These are phyloP conservation scores for Blastosporella zonata DNA, from an alignment of 1,284 basidiomycete genomes.

Conservation along the genomic window DNA sequence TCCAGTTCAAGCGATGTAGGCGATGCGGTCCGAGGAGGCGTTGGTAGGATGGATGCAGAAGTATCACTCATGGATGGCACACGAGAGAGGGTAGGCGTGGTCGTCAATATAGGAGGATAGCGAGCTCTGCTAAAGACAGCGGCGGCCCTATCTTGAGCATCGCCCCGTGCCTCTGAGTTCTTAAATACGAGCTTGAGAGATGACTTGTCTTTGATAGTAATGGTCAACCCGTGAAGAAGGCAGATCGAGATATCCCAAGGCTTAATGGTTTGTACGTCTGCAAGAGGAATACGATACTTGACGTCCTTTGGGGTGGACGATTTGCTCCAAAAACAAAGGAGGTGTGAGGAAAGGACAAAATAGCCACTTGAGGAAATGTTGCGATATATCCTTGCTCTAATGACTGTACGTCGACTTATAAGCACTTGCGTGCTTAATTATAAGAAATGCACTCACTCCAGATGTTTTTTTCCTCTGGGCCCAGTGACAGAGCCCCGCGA, in stretches of 20 bases:
- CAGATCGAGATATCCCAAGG: conserved; percentile 31
- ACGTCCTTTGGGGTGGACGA: conserved; percentile 38
- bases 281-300: conserved; percentile 48
- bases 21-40: conserved; percentile 5
- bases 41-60: conserved; percentile 2
- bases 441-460: conserved; percentile 40
- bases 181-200: conserved; percentile 54
- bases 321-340: conserved; percentile 51
- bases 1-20: too few relatives aligned
- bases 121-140: conserved; percentile 11
- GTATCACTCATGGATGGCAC: not conserved
- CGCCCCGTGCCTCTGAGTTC: conserved; percentile 40
- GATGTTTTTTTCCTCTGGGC: conserved; percentile 31
- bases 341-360: conserved; percentile 41
- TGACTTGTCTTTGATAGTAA: conserved; percentile 48
- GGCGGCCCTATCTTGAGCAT: conserved; percentile 39
- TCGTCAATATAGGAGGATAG: conserved; percentile 5
- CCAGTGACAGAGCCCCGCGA: conserved; percentile 32
- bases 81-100: conserved; percentile 7
- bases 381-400: conserved; percentile 34
- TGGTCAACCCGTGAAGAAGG: conserved; percentile 42
- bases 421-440: conserved; percentile 1
- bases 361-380: conserved; percentile 39
- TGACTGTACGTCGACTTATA: conserved; percentile 28
- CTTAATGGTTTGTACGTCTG: conserved; percentile 42